phyloP scores from a whole-genome alignment of 2,329 filamentous ascomycete genomes.

The Xylariaceae sp. region DNA sequence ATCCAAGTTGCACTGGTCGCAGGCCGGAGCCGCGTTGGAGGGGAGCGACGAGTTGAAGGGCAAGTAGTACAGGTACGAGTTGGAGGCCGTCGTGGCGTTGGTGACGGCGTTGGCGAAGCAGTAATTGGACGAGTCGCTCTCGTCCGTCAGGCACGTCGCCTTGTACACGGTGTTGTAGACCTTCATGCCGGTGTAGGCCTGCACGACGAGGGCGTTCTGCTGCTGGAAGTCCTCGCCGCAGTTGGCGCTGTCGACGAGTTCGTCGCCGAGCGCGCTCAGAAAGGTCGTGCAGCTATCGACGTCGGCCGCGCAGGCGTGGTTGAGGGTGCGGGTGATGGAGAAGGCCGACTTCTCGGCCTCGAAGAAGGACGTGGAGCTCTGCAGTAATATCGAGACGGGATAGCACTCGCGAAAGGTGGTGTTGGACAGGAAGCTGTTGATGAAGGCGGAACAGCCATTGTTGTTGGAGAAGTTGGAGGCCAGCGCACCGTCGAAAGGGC shows the following conservation, averaged over 20 bases:
- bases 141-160: constrained; percentile 70
- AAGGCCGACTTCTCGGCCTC: constrained; percentile 63
- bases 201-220: constrained; percentile 61
- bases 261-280: constrained; percentile 56
- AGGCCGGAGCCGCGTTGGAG: constrained; percentile 59
- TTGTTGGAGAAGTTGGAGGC: constrained; percentile 52
- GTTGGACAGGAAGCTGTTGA: constrained; percentile 58
- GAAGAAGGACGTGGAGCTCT: constrained; percentile 84
- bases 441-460: constrained; percentile 57
- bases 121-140: constrained; percentile 59
- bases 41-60: constrained; percentile 70
- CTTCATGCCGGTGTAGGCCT: constrained; percentile 68
- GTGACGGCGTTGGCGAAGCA: constrained; percentile 79
- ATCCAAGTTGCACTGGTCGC: constrained; percentile 65
- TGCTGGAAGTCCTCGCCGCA: constrained; percentile 65
- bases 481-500: constrained; percentile 59
- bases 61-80: constrained; percentile 78
- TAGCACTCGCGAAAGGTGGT: constrained; percentile 65
- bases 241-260: constrained; percentile 53
- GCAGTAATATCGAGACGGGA: constrained; percentile 75
- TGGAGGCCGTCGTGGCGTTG: constrained; percentile 60
- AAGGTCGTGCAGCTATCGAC: constrained; percentile 56
- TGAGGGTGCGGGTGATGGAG: constrained; percentile 68
- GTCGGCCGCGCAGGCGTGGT: constrained; percentile 67
- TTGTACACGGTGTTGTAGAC: constrained; percentile 73